Conservation (phyloP, 108 stramenopile genomes). For the Hondaea fermentalgiana region DNA sequence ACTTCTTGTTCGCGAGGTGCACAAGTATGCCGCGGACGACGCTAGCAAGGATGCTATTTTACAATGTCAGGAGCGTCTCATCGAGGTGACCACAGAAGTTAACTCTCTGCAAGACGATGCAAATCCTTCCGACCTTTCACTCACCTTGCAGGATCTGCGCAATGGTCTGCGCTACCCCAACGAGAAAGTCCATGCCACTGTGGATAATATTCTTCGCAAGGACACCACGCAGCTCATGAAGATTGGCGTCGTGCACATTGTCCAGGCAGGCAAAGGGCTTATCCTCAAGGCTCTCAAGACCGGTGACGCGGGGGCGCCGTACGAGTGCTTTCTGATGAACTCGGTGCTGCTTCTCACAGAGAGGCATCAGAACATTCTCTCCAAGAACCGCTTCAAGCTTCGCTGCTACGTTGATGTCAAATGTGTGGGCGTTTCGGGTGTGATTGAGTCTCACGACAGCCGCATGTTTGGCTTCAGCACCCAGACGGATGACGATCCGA, state of each 20-base stretch:
- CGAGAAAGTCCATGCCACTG: background rate
- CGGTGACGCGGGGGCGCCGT: background rate
- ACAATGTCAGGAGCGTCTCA: background rate
- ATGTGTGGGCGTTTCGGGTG: background rate
- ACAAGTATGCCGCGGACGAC: background rate
- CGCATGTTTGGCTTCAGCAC: background rate
- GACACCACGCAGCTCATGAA: background rate
- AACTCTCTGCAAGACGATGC: background rate
- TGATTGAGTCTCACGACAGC: background rate
- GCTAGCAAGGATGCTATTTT: background rate
- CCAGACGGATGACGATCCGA: background rate
- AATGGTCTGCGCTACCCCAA: background rate
- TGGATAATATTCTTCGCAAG: background rate
- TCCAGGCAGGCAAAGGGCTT: background rate
- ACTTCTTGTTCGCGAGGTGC: background rate
- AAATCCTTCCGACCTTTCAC: background rate
- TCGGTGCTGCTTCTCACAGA: background rate
- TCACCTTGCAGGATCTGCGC: background rate
- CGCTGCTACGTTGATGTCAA: background rate
- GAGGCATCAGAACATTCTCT: background rate
- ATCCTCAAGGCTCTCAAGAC: background rate
- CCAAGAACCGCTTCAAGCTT: background rate
- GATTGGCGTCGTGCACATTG: background rate
- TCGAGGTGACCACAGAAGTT: slow-evolving; percentile 5
- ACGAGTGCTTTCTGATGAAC: background rate